Evolutionary conservation across 352 stramenopile genomes (phyloP).

Genomic region (Phytophthora ohioensis): DNA sequence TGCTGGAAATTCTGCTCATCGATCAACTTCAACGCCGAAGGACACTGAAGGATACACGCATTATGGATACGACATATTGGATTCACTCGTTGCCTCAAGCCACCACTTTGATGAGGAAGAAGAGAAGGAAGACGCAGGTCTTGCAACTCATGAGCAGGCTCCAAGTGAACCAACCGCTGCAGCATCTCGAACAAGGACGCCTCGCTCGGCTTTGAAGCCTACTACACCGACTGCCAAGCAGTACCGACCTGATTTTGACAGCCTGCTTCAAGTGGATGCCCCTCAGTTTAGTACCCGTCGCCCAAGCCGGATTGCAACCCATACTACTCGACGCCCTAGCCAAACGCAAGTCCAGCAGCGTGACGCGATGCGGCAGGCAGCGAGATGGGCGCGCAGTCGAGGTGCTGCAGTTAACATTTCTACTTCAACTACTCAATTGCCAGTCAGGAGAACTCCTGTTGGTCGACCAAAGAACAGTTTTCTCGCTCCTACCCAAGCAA

Average conservation of each 20-base stretch:
- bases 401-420: slow-evolving; percentile 38
- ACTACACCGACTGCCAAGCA: slow-evolving; percentile 17
- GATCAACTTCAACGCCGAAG: too few species aligned
- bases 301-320: slow-evolving; percentile 29
- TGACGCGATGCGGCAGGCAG: slow-evolving; percentile 39
- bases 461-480: slow-evolving; percentile 61
- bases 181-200: slow-evolving; percentile 12
- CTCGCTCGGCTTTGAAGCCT: slow-evolving; percentile 18
- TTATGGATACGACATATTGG: slow-evolving; percentile 48
- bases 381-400: slow-evolving; percentile 36
- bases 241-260: slow-evolving; percentile 54
- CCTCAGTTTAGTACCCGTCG: slow-evolving; percentile 38
- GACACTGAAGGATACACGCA: slow-evolving; percentile 8
- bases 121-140: slow-evolving; percentile 24
- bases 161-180: slow-evolving; percentile 37
- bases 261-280: slow-evolving; percentile 40
- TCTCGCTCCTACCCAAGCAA: slow-evolving; percentile 73
- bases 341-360: slow-evolving; percentile 36
- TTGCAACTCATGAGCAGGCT: slow-evolving; percentile 34
- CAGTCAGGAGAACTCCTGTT: slow-evolving; percentile 20
- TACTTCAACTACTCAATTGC: slow-evolving; percentile 29
- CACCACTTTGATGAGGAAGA: slow-evolving; percentile 28
- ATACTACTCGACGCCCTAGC: slow-evolving; percentile 17
- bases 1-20: neutral
- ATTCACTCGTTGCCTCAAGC: slow-evolving; percentile 44